phyloP scores from a whole-genome alignment of 2,329 filamentous ascomycete species.

The Acephala macrosclerotiorum region DNA sequence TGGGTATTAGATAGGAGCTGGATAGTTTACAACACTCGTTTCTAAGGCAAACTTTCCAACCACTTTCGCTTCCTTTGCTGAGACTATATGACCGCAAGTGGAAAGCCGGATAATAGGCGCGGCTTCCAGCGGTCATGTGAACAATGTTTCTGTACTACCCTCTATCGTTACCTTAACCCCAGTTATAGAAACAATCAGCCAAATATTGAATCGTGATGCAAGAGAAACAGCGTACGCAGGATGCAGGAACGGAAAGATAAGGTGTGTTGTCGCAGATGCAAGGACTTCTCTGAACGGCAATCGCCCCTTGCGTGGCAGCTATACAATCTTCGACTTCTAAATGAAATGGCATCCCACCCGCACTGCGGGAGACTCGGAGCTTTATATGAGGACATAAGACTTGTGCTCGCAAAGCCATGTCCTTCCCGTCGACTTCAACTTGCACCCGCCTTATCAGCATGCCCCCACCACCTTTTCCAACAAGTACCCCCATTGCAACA shows the following conservation, averaged over 20 bases:
- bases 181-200: neutral
- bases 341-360: too few relatives aligned
- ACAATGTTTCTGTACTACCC: neutral
- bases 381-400: too few relatives aligned
- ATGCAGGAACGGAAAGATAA: conserved; percentile 9
- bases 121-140: neutral
- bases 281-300: too few relatives aligned
- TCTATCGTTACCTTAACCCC: neutral
- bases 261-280: neutral
- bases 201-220: conserved; percentile 3
- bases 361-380: too few relatives aligned
- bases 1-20: neutral
- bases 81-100: neutral
- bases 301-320: neutral
- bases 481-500: too few relatives aligned
- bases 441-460: too few relatives aligned
- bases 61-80: neutral
- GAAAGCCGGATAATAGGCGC: too few relatives aligned
- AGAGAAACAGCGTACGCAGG: neutral
- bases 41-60: neutral
- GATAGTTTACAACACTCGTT: conserved; percentile 6
- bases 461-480: too few relatives aligned
- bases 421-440: too few relatives aligned
- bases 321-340: neutral
- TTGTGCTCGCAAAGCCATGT: too few relatives aligned